Evolutionary conservation across 2,329 filamentous ascomycete genomes (phyloP).

Genomic region (Talaromyces islandicus): DNA sequence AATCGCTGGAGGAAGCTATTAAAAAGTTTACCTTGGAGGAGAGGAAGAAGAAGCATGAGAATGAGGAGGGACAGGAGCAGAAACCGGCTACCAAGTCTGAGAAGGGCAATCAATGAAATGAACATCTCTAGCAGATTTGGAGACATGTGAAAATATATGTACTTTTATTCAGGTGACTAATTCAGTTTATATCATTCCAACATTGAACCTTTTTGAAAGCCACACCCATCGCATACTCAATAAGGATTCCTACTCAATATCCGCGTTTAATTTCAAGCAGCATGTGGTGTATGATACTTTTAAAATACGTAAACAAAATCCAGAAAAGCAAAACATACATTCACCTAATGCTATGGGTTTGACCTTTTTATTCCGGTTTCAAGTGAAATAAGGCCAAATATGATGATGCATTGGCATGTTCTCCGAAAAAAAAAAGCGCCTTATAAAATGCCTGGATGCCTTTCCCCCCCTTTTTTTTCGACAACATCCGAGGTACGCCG

Average conservation of each 20-base stretch:
- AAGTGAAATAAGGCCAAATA: neutral
- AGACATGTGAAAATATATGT: neutral
- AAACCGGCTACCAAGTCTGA: slow-evolving; percentile 5
- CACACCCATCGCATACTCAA: neutral
- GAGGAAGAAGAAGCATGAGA: slow-evolving; percentile 23
- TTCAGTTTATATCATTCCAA: neutral
- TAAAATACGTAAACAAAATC: neutral
- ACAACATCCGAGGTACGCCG: neutral
- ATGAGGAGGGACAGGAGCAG: slow-evolving; percentile 19
- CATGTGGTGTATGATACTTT: neutral
- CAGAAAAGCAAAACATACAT: neutral
- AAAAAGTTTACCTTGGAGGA: slow-evolving; percentile 51
- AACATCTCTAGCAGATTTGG: neutral
- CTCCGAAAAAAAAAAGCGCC: neutral
- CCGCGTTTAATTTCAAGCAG: too few relatives aligned
- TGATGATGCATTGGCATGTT: neutral
- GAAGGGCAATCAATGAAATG: neutral
- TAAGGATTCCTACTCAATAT: too few relatives aligned
- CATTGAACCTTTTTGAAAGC: too few relatives aligned
- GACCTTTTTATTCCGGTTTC: neutral
- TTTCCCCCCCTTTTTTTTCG: neutral
- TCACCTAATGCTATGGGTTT: neutral
- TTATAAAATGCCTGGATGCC: neutral
- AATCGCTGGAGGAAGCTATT: slow-evolving; percentile 60
- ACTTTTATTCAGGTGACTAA: neutral